Conservation (phyloP, 2,329 filamentous ascomycete species). For the Chaetothyriales sp. region DNA sequence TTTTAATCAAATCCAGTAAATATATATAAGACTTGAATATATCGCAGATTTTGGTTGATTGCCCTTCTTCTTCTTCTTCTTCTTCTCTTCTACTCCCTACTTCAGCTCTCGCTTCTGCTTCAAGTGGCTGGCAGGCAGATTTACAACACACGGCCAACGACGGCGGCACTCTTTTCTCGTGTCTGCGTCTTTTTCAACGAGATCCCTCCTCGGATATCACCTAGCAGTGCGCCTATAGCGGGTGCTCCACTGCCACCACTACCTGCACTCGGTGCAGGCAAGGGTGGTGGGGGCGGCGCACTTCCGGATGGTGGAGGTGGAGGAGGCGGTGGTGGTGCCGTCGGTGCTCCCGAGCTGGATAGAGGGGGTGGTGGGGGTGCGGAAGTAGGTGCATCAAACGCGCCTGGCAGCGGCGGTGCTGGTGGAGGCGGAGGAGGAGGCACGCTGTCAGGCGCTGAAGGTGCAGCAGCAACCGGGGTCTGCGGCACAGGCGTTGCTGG, state of each 20-base stretch:
- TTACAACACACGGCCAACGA: conserved; percentile 57
- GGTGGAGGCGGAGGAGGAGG: conserved; percentile 18
- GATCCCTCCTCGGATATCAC: conserved; percentile 68
- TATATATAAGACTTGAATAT: not conserved
- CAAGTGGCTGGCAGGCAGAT: not conserved
- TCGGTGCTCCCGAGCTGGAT: conserved; percentile 26
- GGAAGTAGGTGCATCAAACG: conserved; percentile 26
- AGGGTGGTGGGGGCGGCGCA: conserved; percentile 23
- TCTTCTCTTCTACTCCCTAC: too few relatives aligned
- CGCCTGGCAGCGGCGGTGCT: conserved; percentile 24
- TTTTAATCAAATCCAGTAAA: too few relatives aligned
- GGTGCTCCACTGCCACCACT: conserved; percentile 25
- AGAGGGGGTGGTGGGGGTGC: conserved; percentile 25
- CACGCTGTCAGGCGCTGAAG: conserved; percentile 19
- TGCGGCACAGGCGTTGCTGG: conserved; percentile 31
- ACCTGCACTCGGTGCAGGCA: conserved; percentile 25
- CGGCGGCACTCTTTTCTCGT: conserved; percentile 56
- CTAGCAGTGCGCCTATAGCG: conserved; percentile 50
- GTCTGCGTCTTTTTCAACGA: conserved; percentile 75
- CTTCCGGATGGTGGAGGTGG: conserved; percentile 26
- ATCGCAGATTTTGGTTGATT: not conserved
- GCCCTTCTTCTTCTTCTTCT: too few relatives aligned
- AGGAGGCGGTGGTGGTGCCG: conserved; percentile 24
- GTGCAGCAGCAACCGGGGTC: conserved; percentile 28
- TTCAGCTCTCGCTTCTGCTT: too few relatives aligned